Evolutionary conservation across 495 filamentous ascomycete species (phyloP), one percentile per base, ranked within the genome.

Genomic region (Elasticomyces elasticus): DNA sequence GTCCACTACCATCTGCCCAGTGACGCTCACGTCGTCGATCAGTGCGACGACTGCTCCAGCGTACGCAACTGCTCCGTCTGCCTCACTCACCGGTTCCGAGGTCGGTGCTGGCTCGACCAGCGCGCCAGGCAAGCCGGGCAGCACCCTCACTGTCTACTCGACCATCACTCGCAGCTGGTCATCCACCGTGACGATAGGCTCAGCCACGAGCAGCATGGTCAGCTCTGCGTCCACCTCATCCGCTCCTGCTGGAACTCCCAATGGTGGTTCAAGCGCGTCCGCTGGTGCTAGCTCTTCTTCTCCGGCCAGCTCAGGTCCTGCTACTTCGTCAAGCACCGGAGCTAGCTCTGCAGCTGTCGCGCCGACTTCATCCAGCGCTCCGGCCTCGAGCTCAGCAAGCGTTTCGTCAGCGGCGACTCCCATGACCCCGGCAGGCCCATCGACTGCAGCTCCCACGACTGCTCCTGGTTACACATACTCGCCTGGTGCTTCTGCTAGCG

Each of bases 1-100:
- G 5, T 58, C 58, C 20, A 64, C 62, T 5, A 64, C 62, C 10
- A 52, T 64, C 55, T 64, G 62, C 41, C 62, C 62, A 22, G 35
- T 56, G 27, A 64, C 59, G 19, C 43, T 61, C 22, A 64, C 59
- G 3, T 52, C 58, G 17, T 23, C 38, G 15, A 25, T 11, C 28
- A 35, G 20, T 9, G 7, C 47, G 28, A 38, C 3, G 7, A 9
- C 30, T 12, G 38, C 54, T 5, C n/a, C 48, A 19, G 6, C 55
- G 44, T 30, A 25, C 51, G 17, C 44, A 45, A n/a, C 37, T n/a
- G 27, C 13, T 37, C 5, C 26, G 12, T 28, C 42, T 25, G 1
- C 42, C n/a, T 37, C 22, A 35, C 19, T 3, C 51, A 46, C 40
- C 51, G 35, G 30, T 25, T 38, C 45, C 15, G 33, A 19, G 1